Evolutionary conservation across 2,329 filamentous ascomycete genomes (phyloP), one percentile per base, ranked within the genome.

Genomic region (Leptographium galeiforme): DNA sequence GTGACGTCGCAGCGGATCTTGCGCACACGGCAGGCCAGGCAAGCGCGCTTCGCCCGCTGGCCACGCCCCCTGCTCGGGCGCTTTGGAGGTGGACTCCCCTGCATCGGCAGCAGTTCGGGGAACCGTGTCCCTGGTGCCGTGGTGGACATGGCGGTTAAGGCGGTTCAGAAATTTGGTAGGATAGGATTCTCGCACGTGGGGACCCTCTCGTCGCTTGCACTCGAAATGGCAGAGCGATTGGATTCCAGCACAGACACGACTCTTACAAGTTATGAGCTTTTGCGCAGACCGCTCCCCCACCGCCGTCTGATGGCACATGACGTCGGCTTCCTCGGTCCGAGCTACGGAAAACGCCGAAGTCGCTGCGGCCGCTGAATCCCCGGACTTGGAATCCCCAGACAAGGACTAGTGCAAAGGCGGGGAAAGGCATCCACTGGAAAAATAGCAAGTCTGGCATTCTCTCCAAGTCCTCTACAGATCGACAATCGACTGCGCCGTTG

Each of bases 1-100:
- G 53, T 40, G 8, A 57, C 55, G 34, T 57, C 55, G 44, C 55
- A 57, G n/a, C 55, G 55, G 8, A 57, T 53, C 45, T 57, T 57
- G 12, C 55, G 46, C 38, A 48, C 51, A 6, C 55, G 33, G 39
- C 55, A 56, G 2, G 48, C 44, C 4, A 56, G 34, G 25, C 55
- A 56, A 30, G 55, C 55, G 8, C 50, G 36, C 13, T 47, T 49
- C 4, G 53, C 53, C 14, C 53, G 53, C 14, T 50, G 36, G n/a
- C 38, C 38, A 19, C 33, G 46, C 13, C 16, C 33, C 10, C 46
- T 48, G 46, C 16, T 16, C 4, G 16, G 5, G 32, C 32, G 32
- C 11, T 48, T 48, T 10, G 45, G 13, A 34, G 45, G 45, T 33
- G 45, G 4, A 36, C 18, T n/a, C 18, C 41, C 41, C n/a, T 44